These are phyloP conservation scores for Rosa multiflora DNA, from an alignment of 306 rosid genomes.

Conservation along the genomic window DNA sequence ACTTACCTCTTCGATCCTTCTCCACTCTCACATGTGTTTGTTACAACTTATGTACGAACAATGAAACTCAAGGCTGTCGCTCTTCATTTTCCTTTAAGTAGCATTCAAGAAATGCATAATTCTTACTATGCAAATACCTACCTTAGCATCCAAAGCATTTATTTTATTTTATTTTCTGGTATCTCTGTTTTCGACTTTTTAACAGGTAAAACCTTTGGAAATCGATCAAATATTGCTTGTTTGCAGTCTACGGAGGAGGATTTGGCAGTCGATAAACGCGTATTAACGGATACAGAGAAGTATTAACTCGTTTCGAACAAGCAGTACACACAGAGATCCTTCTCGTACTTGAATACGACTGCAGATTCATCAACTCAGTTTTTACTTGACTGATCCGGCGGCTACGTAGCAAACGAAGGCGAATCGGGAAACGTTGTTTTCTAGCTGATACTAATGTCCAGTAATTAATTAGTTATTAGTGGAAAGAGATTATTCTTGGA, in stretches of 20 bases:
- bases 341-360: background rate
- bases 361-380: background rate
- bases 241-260: background rate
- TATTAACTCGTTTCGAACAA: background rate
- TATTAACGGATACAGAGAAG: background rate
- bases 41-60: background rate
- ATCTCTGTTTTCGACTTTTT: background rate
- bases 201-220: background rate
- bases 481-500: background rate
- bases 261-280: background rate
- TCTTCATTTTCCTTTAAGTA: slow-evolving; percentile 20
- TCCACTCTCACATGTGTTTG: background rate
- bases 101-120: slow-evolving; percentile 24
- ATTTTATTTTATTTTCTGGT: background rate
- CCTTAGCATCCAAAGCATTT: background rate
- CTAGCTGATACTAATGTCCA: background rate
- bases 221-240: background rate
- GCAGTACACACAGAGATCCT: background rate
- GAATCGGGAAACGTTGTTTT: background rate
- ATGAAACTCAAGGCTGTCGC: background rate
- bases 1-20: background rate
- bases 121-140: background rate
- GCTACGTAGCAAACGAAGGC: background rate
- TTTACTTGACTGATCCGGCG: background rate
- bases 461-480: background rate